phyloP scores from a whole-genome alignment of 805 yeast species.

The Yamadazyma olivae region DNA sequence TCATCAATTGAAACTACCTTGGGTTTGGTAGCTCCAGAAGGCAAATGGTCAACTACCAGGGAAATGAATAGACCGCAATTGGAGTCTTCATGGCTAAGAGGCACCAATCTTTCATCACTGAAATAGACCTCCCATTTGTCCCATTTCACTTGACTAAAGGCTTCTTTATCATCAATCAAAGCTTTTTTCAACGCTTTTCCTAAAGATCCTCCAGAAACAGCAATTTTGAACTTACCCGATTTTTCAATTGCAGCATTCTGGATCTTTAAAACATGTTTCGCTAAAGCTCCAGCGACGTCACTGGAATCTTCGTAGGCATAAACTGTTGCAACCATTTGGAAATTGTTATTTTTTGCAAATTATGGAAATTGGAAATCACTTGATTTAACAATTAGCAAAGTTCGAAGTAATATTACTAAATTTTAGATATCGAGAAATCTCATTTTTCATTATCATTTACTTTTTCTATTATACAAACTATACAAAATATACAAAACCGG shows the following conservation, averaged over 20 bases:
- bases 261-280: conserved; percentile 52
- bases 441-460: too few species aligned
- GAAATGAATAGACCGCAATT: conserved; percentile 77
- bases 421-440: too few species aligned
- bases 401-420: too few species aligned
- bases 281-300: conserved; percentile 67
- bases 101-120: conserved; percentile 89
- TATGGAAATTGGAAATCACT: too few species aligned
- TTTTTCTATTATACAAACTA: too few species aligned
- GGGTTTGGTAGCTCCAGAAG: conserved; percentile 43
- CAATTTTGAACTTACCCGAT: conserved; percentile 57
- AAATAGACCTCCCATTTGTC: conserved; percentile 76
- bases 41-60: conserved; percentile 52
- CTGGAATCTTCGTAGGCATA: conserved; percentile 51
- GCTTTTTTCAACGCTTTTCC: conserved; percentile 70
- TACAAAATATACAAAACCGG: not conserved
- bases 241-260: conserved; percentile 60
- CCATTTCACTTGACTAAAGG: conserved; percentile 55
- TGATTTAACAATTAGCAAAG: too few species aligned
- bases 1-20: conserved; percentile 66
- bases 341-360: too few species aligned
- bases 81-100: conserved; percentile 77
- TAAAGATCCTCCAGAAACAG: conserved; percentile 89
- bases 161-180: conserved; percentile 53
- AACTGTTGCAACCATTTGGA: conserved; percentile 35